These are phyloP conservation scores for Xerocomus potaroensis DNA, from an alignment of 768 basidiomycete species.

Conservation along the genomic window DNA sequence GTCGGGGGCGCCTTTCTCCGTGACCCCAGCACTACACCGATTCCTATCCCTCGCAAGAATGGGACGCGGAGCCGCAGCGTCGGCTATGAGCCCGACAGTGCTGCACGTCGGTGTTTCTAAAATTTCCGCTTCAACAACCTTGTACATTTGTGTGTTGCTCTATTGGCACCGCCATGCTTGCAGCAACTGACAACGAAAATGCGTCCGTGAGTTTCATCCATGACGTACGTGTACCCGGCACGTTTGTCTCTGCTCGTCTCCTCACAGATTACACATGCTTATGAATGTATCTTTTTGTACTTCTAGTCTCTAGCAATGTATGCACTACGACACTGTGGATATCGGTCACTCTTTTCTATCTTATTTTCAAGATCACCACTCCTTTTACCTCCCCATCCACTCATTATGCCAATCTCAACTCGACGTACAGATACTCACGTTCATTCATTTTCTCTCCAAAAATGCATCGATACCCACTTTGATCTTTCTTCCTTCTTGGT, in stretches of 20 bases:
- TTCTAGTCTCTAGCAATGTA: conserved; percentile 13
- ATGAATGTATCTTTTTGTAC: conserved; percentile 15
- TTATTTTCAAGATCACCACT: conserved; percentile 1
- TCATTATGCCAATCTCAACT: no score
- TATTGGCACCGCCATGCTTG: background rate
- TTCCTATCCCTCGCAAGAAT: conserved; percentile 16
- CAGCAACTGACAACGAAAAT: background rate
- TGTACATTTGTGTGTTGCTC: background rate
- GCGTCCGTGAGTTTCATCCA: conserved; percentile 20
- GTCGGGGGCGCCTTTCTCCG: conserved; percentile 23
- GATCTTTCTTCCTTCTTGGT: background rate
- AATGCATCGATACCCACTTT: background rate
- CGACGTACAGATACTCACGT: background rate
- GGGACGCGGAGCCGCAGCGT: conserved; percentile 27
- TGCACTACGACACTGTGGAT: conserved; percentile 6
- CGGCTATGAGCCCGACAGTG: conserved; percentile 16
- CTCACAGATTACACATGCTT: conserved; percentile 6
- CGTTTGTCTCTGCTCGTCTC: conserved; percentile 1
- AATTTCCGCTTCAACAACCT: background rate
- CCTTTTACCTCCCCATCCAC: background rate
- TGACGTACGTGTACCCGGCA: background rate
- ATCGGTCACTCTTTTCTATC: background rate
- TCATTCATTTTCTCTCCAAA: no score
- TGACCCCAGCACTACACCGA: conserved; percentile 25
- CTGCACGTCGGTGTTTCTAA: conserved; percentile 15